Base-by-base conservation (phyloP, 805 yeast genomes). In the Cyberlindnera lachancei region DNA sequence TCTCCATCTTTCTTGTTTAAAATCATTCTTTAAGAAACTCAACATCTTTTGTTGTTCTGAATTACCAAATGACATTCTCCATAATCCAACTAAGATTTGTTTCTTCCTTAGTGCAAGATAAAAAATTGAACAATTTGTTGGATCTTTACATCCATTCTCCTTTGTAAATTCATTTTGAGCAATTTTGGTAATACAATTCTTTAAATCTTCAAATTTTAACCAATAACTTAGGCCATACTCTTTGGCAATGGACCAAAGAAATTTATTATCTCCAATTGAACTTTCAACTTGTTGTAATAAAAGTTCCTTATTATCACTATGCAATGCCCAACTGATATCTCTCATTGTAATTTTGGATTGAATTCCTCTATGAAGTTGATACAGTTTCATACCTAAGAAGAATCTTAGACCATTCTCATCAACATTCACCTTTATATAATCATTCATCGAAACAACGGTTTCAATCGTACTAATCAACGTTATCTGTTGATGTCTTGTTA, bases 401-500 rank as follows among this genome's bases (percentile, higher is more conserved):
- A 79, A 90, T 34, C 86, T 61, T 7, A 77, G 49, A 0, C 94
- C 96, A 53, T 80, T 79, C 10, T 56, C 46, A 23, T 61, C 63
- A 27, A 63, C 42, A 2, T 53, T 42, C n/a, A n/a, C n/a, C 19
- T 41, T 26, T 15, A 44, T 46, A 38, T 62, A 65, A 31, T 64
- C 63, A 11, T 66, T 64, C 5, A 84, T 66, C 13, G 73, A 74
- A 16, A 66, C 63, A 17, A 83, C 60, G 2, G 87, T 78, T 29
- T 73, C 77, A 6, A 85, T 64, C 3, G 85, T 74, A 12, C 83
- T 73, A 2, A 79, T 65, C 18, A 88, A 64, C 0, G 96, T 86
- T 18, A 79, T 75, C 50, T 88, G 97, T 53, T 88, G 96, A 58
- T 88, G 96, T 38, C 95, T 75, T 0, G 95, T 86, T 18, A 88